Base-by-base conservation (phyloP, 768 basidiomycete genomes). In the Kockovaella imperatae region DNA sequence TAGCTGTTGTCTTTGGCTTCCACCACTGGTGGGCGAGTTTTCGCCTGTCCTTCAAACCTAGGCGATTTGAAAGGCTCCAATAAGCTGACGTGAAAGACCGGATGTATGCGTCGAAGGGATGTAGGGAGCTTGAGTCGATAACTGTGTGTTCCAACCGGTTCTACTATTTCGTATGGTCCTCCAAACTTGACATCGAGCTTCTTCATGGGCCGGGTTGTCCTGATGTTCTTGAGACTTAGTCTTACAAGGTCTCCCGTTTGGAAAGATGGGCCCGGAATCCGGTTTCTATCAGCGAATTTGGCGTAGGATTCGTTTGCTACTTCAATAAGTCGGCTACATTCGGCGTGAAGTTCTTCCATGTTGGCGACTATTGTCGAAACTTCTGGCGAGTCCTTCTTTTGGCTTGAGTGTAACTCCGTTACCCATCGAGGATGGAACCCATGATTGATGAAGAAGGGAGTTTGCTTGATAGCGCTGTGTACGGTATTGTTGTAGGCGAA, bases 401-500 rank as follows among this genome's bases (percentile, higher is more conserved):
- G 11, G 13, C 17, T 42, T 17, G 23, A 24, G 5, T 10, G 23
- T 42, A 42, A 11, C 11, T 41, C 28, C 17, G 26, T 36, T 15
- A 47, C 5, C 21, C 43, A 36, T 29, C 20, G 42, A 5, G 45
- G 46, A 20, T 47, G 31, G 26, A 34, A 49, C 20, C 52, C 52
- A 7, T 56, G 41, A 25, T 56, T 64, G 30, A 72, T 50, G 26
- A 45, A 60, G 59, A 75, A 74, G 0, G 75, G 76, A 0, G 74
- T 54, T 5, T 57, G 24, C 1, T 54, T 47, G 0, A 70, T 76
- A 0, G 72, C 45, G 0, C 64, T 47, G 21, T 74, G 66, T 1
- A 35, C n/a, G 0, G 60, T 35, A 47, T 73, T 64, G 46, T 75
- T 74, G 49, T 75, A 72, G 0, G 62, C 45, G 32, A 74, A 74